Evolutionary conservation across 163 green algal genomes (phyloP), one percentile per base, ranked within the genome.

Genomic region (Chloromonas sp.): DNA sequence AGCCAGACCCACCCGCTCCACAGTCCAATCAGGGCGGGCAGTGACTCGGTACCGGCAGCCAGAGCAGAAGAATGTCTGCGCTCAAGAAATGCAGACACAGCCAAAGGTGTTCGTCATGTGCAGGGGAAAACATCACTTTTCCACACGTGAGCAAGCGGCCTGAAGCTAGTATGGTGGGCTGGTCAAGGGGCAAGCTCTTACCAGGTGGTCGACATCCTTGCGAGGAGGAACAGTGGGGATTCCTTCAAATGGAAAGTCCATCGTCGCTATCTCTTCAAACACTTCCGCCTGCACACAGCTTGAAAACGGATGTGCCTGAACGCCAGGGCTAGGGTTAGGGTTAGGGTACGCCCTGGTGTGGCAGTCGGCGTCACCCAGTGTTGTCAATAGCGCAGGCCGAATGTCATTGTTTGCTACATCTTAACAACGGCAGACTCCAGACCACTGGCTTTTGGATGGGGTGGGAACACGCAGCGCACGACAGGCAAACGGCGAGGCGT

Each of bases 241-340:
- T 70, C 95, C 96, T 84, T 98, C 94, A 78, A 98, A 98, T 2
- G 92, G 91, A 60, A 94, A 92, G 14, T 98, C 95, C 94, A 98
- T 98, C n/a, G 94, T 98, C 5, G 95, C 92, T 60, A 98, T 96
- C 89, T 99, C 96, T 80, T 99, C 96, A 88, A 98, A 99, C 58
- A 98, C 96, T 83, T 96, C 92, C 0, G 95, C 96, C 94, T 96
- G 85, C 78, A 81, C 11, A 60, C 71, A 36, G 71, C 66, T 11
- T 8, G 66, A 76, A 11, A n/a, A 8, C 5, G 8, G 11, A 11
- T 8, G 66, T 76, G 66, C 66, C 5, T 8, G 66, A n/a, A 76
- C 8, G 5, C 8, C 8, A 76, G 11, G 66, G 8, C 11, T 8
- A 11, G 66, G 66, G 66, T 8, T 76, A 76, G 66, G 36, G 36